These are phyloP conservation scores for Carex sylvatica DNA, from an alignment of 202 grass and related monocot genomes.

Conservation along the genomic window DNA sequence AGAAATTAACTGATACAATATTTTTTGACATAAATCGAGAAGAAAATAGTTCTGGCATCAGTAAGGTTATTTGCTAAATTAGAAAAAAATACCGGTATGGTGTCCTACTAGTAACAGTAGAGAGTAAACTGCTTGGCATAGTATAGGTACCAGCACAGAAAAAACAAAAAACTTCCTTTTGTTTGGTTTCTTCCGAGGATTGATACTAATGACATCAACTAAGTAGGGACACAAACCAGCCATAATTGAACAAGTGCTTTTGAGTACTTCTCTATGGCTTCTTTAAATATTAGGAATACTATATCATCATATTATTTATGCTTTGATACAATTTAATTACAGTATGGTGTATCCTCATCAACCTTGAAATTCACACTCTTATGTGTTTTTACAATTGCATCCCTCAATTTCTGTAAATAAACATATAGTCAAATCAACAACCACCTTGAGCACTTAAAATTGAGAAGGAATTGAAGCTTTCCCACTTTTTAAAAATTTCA, in stretches of 20 bases:
- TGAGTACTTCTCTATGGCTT: not conserved
- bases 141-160: not conserved
- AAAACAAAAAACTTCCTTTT: not conserved
- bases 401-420: constrained; percentile 44
- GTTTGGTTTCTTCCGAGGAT: not conserved
- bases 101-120: not conserved
- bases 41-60: not conserved
- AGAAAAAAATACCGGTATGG: not conserved
- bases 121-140: not conserved
- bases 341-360: constrained; percentile 56
- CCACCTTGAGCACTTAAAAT: not conserved
- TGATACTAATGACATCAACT: not conserved
- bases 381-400: constrained; percentile 70
- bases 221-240: not conserved
- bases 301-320: not conserved
- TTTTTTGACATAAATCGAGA: not conserved
- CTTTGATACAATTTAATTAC: constrained; percentile 19
- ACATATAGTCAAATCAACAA: not conserved
- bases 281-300: not conserved
- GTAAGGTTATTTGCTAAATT: not conserved
- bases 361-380: constrained; percentile 50
- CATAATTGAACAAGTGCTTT: not conserved
- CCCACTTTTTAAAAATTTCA: not conserved
- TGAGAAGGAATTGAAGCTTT: not conserved
- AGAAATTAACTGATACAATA: not conserved